Conservation (phyloP, 2,329 filamentous ascomycete genomes). For the Scedosporium minutisporum region DNA sequence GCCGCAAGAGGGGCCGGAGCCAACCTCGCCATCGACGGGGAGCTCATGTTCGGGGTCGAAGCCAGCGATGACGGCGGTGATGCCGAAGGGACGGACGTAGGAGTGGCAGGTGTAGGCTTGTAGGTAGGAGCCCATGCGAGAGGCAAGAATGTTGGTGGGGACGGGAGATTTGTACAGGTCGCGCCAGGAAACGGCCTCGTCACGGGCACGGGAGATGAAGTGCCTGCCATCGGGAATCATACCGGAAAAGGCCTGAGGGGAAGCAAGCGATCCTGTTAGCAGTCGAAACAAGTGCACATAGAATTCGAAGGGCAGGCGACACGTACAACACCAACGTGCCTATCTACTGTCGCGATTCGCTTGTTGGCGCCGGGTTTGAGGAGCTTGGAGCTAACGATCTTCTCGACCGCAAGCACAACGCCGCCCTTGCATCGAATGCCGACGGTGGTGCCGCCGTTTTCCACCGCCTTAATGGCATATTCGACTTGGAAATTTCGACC, state of each 20-base stretch:
- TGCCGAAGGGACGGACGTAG: conserved; percentile 90
- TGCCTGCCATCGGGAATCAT: conserved; percentile 92
- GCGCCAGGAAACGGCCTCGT: conserved; percentile 88
- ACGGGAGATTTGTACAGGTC: conserved; percentile 92
- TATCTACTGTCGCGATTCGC: conserved; percentile 89
- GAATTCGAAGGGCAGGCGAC: not conserved
- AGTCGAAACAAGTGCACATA: not conserved
- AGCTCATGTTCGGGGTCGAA: conserved; percentile 84
- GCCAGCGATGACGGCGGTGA: conserved; percentile 87
- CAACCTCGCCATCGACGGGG: conserved; percentile 84
- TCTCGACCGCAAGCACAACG: conserved; percentile 91
- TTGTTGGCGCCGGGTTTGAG: conserved; percentile 94
- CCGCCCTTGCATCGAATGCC: conserved; percentile 97
- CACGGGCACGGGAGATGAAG: conserved; percentile 87
- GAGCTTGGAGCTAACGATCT: conserved; percentile 90
- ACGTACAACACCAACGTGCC: conserved; percentile 85
- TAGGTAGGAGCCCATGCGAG: conserved; percentile 89
- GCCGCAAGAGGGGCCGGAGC: conserved; percentile 66
- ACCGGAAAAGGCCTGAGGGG: conserved; percentile 75
- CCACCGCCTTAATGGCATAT: conserved; percentile 97
- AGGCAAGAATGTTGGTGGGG: conserved; percentile 75
- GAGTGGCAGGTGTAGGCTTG: conserved; percentile 98
- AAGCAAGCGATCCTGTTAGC: conserved; percentile 1
- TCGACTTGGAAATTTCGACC: conserved; percentile 99
- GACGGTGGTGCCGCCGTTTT: conserved; percentile 93